Evolutionary conservation across 1,284 basidiomycete species (phyloP).

Genomic region (Megacollybia platyphylla): DNA sequence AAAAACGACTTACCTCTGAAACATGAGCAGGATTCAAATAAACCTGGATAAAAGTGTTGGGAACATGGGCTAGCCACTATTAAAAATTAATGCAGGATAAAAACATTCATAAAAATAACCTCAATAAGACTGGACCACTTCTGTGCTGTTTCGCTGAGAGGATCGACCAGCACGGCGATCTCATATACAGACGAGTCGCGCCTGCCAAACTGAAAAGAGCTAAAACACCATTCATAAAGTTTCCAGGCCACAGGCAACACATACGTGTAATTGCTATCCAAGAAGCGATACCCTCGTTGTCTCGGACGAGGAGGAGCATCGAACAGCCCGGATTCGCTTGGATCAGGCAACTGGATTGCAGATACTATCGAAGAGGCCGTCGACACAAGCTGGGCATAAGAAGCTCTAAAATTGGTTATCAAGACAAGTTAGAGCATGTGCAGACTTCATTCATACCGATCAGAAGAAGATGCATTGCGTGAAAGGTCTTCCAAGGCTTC

Average conservation of each 20-base stretch:
- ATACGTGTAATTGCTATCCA: conserved; percentile 57
- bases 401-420: conserved; percentile 21
- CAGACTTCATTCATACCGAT: conserved; percentile 24
- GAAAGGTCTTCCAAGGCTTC: conserved; percentile 46
- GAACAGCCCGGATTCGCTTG: conserved; percentile 63
- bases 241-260: conserved; percentile 12
- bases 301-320: conserved; percentile 45
- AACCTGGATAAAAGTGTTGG: conserved; percentile 58
- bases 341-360: conserved; percentile 52
- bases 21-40: conserved; percentile 62
- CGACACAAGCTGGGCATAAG: conserved; percentile 47
- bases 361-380: conserved; percentile 62
- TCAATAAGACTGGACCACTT: conserved; percentile 72
- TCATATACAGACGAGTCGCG: conserved; percentile 56
- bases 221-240: conserved; percentile 14
- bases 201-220: conserved; percentile 62
- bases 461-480: conserved; percentile 23
- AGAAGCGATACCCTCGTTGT: conserved; percentile 41
- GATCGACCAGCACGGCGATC: conserved; percentile 72
- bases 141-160: conserved; percentile 77
- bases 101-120: conserved; percentile 23
- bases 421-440: neutral
- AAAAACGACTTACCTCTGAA: conserved; percentile 40
- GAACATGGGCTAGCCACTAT: conserved; percentile 48
- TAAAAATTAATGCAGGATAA: neutral